These are phyloP conservation scores for Globisporangium apiculatum DNA, from an alignment of 352 stramenopile species.

Conservation along the genomic window DNA sequence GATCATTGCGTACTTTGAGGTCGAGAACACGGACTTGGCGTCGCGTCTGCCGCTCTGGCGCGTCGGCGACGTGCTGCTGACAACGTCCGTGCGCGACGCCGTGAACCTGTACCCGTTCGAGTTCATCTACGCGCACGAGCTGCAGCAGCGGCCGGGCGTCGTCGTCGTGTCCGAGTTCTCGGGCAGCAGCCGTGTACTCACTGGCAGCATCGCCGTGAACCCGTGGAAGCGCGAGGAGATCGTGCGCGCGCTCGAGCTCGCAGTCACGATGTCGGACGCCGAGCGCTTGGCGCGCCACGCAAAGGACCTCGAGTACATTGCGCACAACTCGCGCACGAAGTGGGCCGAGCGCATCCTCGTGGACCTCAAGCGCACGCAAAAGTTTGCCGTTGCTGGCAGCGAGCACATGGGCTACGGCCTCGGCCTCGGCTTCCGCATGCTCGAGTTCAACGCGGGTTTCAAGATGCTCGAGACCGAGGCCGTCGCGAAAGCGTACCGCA, in stretches of 20 bases:
- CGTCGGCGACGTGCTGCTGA: conserved; percentile 64
- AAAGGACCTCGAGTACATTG: conserved; percentile 91
- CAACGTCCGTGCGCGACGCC: conserved; percentile 69
- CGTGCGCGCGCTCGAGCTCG: conserved; percentile 52
- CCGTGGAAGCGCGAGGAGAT: conserved; percentile 95
- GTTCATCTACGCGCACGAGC: conserved; percentile 79
- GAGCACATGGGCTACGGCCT: conserved; percentile 93
- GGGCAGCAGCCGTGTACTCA: conserved; percentile 94
- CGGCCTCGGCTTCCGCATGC: conserved; percentile 93
- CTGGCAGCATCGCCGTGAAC: conserved; percentile 95
- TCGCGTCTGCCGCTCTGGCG: conserved; percentile 68
- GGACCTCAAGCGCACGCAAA: conserved; percentile 95
- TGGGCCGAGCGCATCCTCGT: conserved; percentile 97
- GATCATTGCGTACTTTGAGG: conserved; percentile 60
- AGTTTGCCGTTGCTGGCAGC: conserved; percentile 65
- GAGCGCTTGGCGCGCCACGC: conserved; percentile 64
- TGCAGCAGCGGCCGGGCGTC: conserved; percentile 74
- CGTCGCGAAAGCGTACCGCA: conserved; percentile 87
- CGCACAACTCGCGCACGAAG: conserved; percentile 91
- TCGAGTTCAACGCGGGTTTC: conserved; percentile 96
- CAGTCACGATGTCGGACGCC: conserved; percentile 64
- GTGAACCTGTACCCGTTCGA: conserved; percentile 85
- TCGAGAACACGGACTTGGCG: conserved; percentile 79
- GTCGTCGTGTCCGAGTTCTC: conserved; percentile 98
- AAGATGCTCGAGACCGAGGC: conserved; percentile 90